phyloP scores from a whole-genome alignment of 805 yeast species.

The Saccharomycopsis sp. region DNA sequence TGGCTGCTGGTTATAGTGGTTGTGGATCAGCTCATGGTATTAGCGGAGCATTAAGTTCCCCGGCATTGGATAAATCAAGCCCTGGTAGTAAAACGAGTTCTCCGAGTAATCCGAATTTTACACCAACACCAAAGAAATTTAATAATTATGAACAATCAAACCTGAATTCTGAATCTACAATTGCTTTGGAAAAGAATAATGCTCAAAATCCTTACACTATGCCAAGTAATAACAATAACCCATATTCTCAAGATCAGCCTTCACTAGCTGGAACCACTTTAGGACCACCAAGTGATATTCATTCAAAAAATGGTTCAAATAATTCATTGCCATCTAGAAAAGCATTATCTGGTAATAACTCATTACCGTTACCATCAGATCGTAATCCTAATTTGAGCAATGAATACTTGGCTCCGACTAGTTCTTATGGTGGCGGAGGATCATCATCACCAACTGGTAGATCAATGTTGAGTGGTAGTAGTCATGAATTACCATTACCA shows the following conservation, averaged over 20 bases:
- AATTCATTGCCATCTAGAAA: no score
- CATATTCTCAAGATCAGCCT: no score
- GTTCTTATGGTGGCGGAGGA: no score
- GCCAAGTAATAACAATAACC: no score
- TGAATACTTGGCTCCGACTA: not conserved
- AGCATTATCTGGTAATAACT: not conserved
- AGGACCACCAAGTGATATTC: no score
- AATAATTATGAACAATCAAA: no score
- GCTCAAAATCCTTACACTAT: no score
- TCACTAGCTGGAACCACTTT: no score
- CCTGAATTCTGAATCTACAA: no score
- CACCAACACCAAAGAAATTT: conserved; percentile 29
- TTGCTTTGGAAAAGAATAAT: no score
- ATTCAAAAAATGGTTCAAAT: no score
- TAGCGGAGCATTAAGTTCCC: conserved; percentile 50
- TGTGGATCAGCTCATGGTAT: conserved; percentile 66
- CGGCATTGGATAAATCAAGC: conserved; percentile 36
- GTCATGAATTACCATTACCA: conserved; percentile 13
- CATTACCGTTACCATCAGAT: conserved; percentile 23
- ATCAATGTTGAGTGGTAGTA: not conserved
- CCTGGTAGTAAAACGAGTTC: conserved; percentile 25
- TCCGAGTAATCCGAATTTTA: conserved; percentile 32
- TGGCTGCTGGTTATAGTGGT: conserved; percentile 60
- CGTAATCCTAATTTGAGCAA: conserved; percentile 1
- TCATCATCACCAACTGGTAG: no score